Base-by-base conservation (phyloP, 345 rosid species). In the Rhodamnia argentea region DNA sequence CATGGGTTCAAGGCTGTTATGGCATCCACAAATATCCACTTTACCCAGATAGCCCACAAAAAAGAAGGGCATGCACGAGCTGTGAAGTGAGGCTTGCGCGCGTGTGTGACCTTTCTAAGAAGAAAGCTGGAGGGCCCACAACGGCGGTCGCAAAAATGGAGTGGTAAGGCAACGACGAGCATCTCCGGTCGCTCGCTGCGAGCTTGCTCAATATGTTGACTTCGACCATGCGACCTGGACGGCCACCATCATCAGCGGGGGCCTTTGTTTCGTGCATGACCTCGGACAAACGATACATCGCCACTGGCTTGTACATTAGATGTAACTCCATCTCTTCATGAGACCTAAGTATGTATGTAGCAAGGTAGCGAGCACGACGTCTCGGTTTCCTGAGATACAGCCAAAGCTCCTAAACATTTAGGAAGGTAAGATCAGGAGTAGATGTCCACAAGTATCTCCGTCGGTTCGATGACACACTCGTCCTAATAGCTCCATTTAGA, bases 11-110 rank as follows among this genome's bases (percentile, higher is more conserved):
- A 14, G 70, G 37, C 70, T 60, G 70, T 27, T 13, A n/a, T 60
- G 2, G 70, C 70, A 60, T 7, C 37, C 70, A 14, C 16, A n/a
- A 18, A 85, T 13, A 54, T 7, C 11, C 47, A 86, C 56, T 75
- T 75, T 87, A 94, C 96, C 94, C 96, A n/a, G 92, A 50, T 74
- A 87, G 55, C 4, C 92, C 95, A 32, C 91, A 89, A n/a, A 93
- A 88, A n/a, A n/a, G n/a, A n/a, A n/a, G n/a, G n/a, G n/a, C n/a
- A n/a, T n/a, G n/a, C n/a, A n/a, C n/a, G n/a, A n/a, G n/a, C n/a
- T n/a, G n/a, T n/a, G 89, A 92, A 50, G 51, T 50, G 32, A 62
- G 27, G 40, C 51, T 50, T 15, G 9, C 16, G 74, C 16, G 9
- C 10, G 7, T 0, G 40, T 16, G 20, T 27, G 74, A 84, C 84